phyloP scores from a whole-genome alignment of 805 yeast genomes.

The Yarrowia sp. region DNA sequence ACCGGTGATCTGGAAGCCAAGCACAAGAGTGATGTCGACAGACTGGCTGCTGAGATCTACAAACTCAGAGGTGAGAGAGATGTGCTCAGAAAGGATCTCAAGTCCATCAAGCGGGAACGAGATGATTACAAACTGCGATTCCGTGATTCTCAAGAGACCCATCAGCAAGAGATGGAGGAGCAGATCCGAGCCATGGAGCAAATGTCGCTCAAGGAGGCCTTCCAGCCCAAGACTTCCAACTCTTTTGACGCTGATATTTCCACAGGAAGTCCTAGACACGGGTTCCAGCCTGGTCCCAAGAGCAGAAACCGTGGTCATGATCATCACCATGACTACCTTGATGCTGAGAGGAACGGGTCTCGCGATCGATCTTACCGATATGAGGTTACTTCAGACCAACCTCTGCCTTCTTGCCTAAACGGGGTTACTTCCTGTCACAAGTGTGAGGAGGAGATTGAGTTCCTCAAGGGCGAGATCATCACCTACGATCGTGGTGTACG shows the following conservation, averaged over 20 bases:
- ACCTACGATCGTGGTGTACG: slow-evolving; percentile 11
- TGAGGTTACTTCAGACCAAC: too few relatives aligned
- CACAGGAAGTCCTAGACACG: slow-evolving; percentile 16
- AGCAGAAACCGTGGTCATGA: not conserved
- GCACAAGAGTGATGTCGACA: slow-evolving; percentile 12
- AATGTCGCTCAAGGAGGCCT: slow-evolving; percentile 7
- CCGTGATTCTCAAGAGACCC: slow-evolving; percentile 1
- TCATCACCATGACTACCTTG: not conserved
- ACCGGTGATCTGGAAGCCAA: not conserved
- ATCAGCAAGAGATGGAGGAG: slow-evolving; percentile 15
- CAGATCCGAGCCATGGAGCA: slow-evolving; percentile 10
- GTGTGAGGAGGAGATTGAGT: slow-evolving; percentile 20
- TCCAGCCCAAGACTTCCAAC: not conserved
- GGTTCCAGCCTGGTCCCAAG: slow-evolving; percentile 21
- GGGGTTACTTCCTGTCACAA: slow-evolving; percentile 10
- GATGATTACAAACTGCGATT: not conserved
- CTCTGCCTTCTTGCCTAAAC: not conserved
- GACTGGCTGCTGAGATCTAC: slow-evolving; percentile 7
- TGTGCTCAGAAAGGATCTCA: not conserved
- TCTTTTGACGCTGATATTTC: not conserved
- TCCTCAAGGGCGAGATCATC: slow-evolving; percentile 30
- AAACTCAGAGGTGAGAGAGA: slow-evolving; percentile 5
- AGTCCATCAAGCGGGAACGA: not conserved
- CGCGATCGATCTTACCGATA: not conserved
- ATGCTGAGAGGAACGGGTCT: slow-evolving; percentile 10